A percentile compares a stretch with the other conserved stretches of the same genome.
These are phyloP conservation scores for Saccharomyces hybrid DNA, from an alignment of 1,139 yeast genomes.

Conservation along the genomic window DNA sequence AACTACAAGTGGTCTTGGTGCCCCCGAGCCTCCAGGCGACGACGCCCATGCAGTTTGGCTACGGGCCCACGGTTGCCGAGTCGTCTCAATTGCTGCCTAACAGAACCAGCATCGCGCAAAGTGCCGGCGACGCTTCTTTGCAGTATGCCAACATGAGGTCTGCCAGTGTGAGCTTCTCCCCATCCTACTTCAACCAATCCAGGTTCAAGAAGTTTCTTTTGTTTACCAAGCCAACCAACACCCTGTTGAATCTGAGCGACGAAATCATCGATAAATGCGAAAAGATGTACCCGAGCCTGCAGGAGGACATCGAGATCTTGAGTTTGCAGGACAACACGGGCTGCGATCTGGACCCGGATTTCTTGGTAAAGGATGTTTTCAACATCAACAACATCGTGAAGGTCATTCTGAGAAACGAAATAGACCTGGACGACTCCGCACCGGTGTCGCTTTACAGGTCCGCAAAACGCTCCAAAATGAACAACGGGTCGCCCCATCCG, in stretches of 20 bases:
- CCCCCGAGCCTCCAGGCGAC: conserved; percentile 18
- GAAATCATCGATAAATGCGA: conserved; percentile 47
- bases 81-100: conserved; percentile 8
- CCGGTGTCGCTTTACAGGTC: conserved; percentile 14
- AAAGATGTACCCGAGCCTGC: conserved; percentile 51
- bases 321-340: conserved; percentile 55
- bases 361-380: conserved; percentile 54
- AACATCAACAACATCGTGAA: conserved; percentile 45
- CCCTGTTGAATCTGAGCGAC: conserved; percentile 41
- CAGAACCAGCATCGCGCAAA: conserved; percentile 1
- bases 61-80: conserved; percentile 2
- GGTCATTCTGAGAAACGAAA: conserved; percentile 43
- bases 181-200: conserved; percentile 11
- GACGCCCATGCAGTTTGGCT: conserved; percentile 1
- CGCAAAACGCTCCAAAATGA: conserved; percentile 21
- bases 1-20: conserved; percentile 24
- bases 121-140: conserved; percentile 3
- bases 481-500: conserved; percentile 10
- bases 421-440: conserved; percentile 18
- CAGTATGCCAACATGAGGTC: not conserved
- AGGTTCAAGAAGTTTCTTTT: conserved; percentile 49
- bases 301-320: conserved; percentile 40
- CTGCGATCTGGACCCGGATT: conserved; percentile 77
- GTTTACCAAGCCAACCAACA: conserved; percentile 42
- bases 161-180: not conserved